These are phyloP conservation scores for Davidsoniella neocaledoniae DNA, from an alignment of 2,329 filamentous ascomycete species.

Conservation along the genomic window DNA sequence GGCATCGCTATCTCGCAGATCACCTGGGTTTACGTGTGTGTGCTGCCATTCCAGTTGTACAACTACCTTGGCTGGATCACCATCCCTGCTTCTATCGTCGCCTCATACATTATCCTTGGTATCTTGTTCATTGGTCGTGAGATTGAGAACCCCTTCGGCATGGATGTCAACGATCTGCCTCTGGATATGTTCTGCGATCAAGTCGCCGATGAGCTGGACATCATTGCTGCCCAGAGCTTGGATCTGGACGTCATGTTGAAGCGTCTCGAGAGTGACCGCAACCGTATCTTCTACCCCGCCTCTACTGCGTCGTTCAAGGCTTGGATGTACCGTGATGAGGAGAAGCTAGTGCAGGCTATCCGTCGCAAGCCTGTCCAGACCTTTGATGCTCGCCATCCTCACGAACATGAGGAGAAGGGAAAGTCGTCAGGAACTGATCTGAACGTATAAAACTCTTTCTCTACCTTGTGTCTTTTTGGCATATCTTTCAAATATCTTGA, in stretches of 20 bases:
- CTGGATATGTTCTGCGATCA: constrained; percentile 63
- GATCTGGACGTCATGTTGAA: constrained; percentile 20
- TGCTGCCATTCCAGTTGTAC: constrained; percentile 68
- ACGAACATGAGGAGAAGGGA: constrained; percentile 2
- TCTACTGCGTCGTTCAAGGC: constrained; percentile 22
- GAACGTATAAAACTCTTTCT: constrained; percentile 2
- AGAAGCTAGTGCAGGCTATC: constrained; percentile 24
- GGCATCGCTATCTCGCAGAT: constrained; percentile 74
- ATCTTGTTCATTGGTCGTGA: constrained; percentile 59
- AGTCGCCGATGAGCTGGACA: constrained; percentile 56
- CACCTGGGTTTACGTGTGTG: constrained; percentile 67
- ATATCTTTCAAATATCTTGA: no score
- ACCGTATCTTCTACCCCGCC: constrained; percentile 41
- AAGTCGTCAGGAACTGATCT: constrained; percentile 3
- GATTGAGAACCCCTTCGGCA: constrained; percentile 73
- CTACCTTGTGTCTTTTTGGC: not conserved
- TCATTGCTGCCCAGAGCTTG: constrained; percentile 38
- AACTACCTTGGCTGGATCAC: constrained; percentile 50
- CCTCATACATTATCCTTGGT: constrained; percentile 69
- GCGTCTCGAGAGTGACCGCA: constrained; percentile 22
- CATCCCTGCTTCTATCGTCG: constrained; percentile 56
- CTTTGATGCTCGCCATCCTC: constrained; percentile 16
- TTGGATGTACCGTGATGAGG: constrained; percentile 26
- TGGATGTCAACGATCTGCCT: constrained; percentile 68
- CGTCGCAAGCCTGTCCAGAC: constrained; percentile 23